Conservation (phyloP, 805 yeast genomes). For the Torulaspora microellipsoides region DNA sequence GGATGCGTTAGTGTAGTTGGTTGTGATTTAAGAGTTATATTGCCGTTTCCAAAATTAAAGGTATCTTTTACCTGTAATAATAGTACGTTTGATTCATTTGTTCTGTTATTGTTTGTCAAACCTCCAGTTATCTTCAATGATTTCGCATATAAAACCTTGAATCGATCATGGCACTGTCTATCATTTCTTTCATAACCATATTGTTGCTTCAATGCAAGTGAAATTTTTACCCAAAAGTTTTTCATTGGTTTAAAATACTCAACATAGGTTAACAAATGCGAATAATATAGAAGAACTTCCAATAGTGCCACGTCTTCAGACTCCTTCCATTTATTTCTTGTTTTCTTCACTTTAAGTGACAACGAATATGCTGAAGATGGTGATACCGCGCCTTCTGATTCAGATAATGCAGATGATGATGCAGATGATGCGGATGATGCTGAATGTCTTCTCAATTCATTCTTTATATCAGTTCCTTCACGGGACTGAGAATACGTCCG, state of each 20-base stretch:
- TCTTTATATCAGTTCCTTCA: no score
- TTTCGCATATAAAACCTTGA: slow-evolving; percentile 25
- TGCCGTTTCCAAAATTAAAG: slow-evolving; percentile 21
- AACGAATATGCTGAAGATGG: slow-evolving; percentile 4
- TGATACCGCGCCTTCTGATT: slow-evolving; percentile 2
- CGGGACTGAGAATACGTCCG: no score
- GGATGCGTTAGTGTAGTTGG: background rate
- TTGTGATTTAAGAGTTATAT: slow-evolving; percentile 18
- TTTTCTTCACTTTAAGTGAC: slow-evolving; percentile 5
- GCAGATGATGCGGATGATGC: background rate
- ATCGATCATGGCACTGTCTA: slow-evolving; percentile 32
- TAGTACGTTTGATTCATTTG: slow-evolving; percentile 10
- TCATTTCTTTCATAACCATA: slow-evolving; percentile 23
- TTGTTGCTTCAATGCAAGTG: slow-evolving; percentile 17
- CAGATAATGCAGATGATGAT: slow-evolving; percentile 2
- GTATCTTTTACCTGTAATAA: slow-evolving; percentile 16
- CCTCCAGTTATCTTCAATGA: slow-evolving; percentile 12
- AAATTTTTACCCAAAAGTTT: slow-evolving; percentile 27
- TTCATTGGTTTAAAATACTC: slow-evolving; percentile 32
- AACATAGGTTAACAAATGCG: slow-evolving; percentile 21
- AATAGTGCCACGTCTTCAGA: slow-evolving; percentile 24
- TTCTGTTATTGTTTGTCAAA: slow-evolving; percentile 7
- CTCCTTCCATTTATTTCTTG: slow-evolving; percentile 25
- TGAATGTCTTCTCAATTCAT: background rate
- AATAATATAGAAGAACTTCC: slow-evolving; percentile 15